Base-by-base conservation (phyloP, 2,329 filamentous ascomycete genomes). In the Cercospora sojina region DNA sequence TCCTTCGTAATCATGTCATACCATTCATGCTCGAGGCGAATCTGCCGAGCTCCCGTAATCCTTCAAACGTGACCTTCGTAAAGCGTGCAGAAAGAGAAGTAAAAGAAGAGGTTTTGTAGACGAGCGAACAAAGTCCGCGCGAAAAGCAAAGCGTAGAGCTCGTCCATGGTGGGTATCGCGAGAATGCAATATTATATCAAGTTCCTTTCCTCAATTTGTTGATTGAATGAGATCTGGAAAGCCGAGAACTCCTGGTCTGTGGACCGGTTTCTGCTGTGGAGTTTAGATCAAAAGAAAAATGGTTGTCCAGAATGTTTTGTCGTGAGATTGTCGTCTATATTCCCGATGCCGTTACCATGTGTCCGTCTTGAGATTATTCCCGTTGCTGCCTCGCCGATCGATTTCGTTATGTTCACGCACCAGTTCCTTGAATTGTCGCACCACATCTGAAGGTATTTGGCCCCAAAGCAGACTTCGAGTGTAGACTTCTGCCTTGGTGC, bases 401-500 rank as follows among this genome's bases (percentile, higher is more conserved):
- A 75, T 71, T 32, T 74, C 70, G 9, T 73, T 69, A 29, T 74
- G 72, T 53, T 95, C 91, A 70, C 90, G 88, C 73, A 97, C 91
- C 86, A 96, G 93, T 80, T 92, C 91, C 74, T 91, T 91, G 83
- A 98, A 98, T 78, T 94, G 92, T 73, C 89, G 88, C 62, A 99
- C 92, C 58, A 98, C 93, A 71, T 98, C 93, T 73, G 88, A 86
- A 13, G 95, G 93, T 73, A 98, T 93, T 79, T 93, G 91, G 76
- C 97, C 93, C 92, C 92, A 97, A 65, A 98, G 88, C 68, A 98
- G 85, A 69, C 92, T 96, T 65, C 94, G 87, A 35, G 93, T 96
- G 81, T 97, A 97, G 49, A 97, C 91, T 74, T 97, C 93, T 65
- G 93, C 91, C 57, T 90, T 90, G 51, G 64, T 70, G 57, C 67